Percentiles rank a stretch among this genome's conserved stretches.
Conservation (phyloP, 2,329 filamentous ascomycete genomes). For the Trichophaea hybrida region DNA sequence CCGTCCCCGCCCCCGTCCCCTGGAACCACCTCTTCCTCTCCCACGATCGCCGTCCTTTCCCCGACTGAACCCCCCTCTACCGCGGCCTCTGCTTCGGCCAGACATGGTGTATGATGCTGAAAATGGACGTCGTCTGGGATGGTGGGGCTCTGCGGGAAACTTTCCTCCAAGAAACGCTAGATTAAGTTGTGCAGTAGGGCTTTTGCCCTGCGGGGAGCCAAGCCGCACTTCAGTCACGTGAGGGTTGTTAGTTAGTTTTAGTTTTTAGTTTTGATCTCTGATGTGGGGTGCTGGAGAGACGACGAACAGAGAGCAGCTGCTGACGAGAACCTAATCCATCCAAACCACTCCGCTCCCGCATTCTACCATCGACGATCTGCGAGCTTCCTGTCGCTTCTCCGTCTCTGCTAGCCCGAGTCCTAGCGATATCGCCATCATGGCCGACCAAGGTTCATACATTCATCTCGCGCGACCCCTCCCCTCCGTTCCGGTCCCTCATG, state of each 20-base stretch:
- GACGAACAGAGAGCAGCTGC: background rate
- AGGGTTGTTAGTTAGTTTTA: background rate
- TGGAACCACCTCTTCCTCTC: constrained; percentile 25
- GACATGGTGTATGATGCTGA: background rate
- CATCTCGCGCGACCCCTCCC: constrained; percentile 77
- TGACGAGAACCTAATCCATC: constrained; percentile 31
- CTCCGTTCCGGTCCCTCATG: constrained; percentile 57
- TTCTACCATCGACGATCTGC: background rate
- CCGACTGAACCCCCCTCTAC: constrained; percentile 4
- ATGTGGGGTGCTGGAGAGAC: background rate
- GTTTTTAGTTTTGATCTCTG: background rate
- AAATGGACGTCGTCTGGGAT: background rate
- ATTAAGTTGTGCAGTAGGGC: background rate
- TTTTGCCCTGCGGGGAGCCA: constrained; percentile 4
- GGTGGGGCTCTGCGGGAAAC: constrained; percentile 3
- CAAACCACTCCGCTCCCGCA: background rate
- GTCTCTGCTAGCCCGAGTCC: background rate
- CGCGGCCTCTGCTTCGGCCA: constrained; percentile 1
- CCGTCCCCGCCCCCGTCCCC: constrained; percentile 6
- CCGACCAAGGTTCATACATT: constrained; percentile 71
- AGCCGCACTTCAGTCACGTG: background rate
- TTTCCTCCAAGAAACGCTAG: background rate
- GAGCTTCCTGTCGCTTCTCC: background rate
- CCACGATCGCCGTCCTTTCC: constrained; percentile 13
- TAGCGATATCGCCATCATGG: constrained; percentile 44